These are phyloP conservation scores for Penicillium argentinense DNA, from an alignment of 495 filamentous ascomycete species.

Conservation along the genomic window DNA sequence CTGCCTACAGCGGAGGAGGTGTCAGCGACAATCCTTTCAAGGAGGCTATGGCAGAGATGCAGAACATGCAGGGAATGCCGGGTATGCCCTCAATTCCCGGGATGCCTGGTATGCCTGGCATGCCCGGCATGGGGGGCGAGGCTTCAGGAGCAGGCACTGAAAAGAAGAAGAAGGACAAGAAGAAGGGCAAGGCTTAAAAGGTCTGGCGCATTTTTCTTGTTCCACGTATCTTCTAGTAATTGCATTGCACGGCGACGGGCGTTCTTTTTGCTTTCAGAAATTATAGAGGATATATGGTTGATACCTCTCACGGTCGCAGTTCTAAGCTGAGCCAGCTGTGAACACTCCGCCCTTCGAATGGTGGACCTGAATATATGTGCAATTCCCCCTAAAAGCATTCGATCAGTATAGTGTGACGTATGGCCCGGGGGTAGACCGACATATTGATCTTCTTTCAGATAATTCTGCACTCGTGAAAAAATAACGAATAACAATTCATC, in stretches of 20 bases:
- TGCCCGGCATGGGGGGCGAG: slow-evolving; percentile 34
- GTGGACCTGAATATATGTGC: slow-evolving; percentile 10
- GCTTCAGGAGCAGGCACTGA: slow-evolving; percentile 39
- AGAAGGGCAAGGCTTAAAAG: slow-evolving; percentile 45
- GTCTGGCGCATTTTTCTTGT: neutral
- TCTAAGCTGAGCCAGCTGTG: slow-evolving; percentile 1
- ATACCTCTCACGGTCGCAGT: slow-evolving; percentile 11
- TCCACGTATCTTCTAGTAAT: slow-evolving; percentile 20
- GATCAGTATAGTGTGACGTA: neutral
- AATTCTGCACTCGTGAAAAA: no score
- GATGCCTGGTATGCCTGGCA: slow-evolving; percentile 32
- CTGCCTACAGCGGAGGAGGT: slow-evolving; percentile 88
- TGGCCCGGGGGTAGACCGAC: neutral
- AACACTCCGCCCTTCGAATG: neutral
- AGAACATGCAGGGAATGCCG: slow-evolving; percentile 55
- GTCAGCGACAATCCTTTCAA: slow-evolving; percentile 95
- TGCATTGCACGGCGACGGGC: slow-evolving; percentile 41
- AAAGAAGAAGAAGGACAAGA: slow-evolving; percentile 54
- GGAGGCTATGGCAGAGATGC: slow-evolving; percentile 97
- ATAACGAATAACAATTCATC: no score
- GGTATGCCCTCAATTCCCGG: slow-evolving; percentile 48
- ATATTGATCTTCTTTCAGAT: no score
- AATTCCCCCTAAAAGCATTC: slow-evolving; percentile 4
- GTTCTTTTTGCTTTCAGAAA: slow-evolving; percentile 25
- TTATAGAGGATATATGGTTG: slow-evolving; percentile 16